A percentile compares a stretch with the other conserved stretches of the same genome.
These are phyloP conservation scores for Aphanomyces astaci DNA, from an alignment of 352 stramenopile genomes.

Conservation along the genomic window DNA sequence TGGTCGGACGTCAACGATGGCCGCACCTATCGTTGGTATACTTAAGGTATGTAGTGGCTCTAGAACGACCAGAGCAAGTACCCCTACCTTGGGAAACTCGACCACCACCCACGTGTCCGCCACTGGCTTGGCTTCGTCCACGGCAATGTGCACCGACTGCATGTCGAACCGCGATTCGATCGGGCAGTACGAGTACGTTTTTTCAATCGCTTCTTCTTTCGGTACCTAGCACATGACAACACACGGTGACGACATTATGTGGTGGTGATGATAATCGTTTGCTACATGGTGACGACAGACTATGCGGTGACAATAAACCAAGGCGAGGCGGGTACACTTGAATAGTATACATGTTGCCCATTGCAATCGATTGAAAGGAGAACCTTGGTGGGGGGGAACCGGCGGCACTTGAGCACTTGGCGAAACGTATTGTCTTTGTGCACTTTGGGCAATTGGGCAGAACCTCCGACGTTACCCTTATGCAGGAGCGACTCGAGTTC, in stretches of 20 bases:
- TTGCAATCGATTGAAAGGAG: no score
- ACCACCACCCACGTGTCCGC: conserved; percentile 33
- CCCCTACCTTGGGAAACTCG: conserved; percentile 33
- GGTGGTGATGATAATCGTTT: no score
- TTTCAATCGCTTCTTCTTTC: conserved; percentile 29
- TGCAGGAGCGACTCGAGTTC: conserved; percentile 10
- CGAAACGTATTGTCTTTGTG: background rate
- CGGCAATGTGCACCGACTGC: conserved; percentile 24
- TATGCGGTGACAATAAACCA: no score
- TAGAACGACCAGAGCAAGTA: no score
- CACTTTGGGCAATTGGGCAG: background rate
- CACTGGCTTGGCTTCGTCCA: conserved; percentile 14
- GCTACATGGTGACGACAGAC: no score
- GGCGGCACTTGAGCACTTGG: background rate
- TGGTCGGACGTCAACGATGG: conserved; percentile 29
- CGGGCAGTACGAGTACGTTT: conserved; percentile 30
- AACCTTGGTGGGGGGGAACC: background rate
- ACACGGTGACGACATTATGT: background rate
- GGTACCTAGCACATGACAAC: conserved; percentile 22
- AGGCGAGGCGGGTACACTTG: no score
- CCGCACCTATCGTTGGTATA: conserved; percentile 26
- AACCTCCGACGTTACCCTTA: background rate
- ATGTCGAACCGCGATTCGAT: conserved; percentile 29
- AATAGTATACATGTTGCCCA: no score
- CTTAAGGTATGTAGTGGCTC: no score